Conservation (phyloP, 2,329 filamentous ascomycete species). For the Shiraia sp. region DNA sequence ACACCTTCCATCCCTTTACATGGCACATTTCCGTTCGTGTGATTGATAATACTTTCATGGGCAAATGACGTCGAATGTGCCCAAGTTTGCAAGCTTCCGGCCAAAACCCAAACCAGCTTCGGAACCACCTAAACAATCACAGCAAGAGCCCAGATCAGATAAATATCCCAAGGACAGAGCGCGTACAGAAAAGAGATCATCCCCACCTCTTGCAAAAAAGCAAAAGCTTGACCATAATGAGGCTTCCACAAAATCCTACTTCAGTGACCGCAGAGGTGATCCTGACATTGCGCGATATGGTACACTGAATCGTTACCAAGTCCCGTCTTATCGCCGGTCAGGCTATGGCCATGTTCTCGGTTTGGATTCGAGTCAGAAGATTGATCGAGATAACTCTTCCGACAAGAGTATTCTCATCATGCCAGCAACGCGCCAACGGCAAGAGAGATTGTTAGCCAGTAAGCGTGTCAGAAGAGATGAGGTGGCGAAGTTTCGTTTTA, state of each 20-base stretch:
- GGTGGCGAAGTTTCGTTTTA: conserved; percentile 30
- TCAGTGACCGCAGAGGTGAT: conserved; percentile 74
- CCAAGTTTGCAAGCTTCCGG: conserved; percentile 77
- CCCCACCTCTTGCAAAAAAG: conserved; percentile 35
- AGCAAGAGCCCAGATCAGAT: conserved; percentile 9
- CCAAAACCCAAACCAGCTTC: conserved; percentile 47
- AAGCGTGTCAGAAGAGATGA: conserved; percentile 23
- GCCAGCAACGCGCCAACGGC: conserved; percentile 46
- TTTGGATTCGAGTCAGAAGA: conserved; percentile 60
- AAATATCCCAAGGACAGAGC: conserved; percentile 8
- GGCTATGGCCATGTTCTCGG: conserved; percentile 75
- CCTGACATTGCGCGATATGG: conserved; percentile 75
- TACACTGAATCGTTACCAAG: conserved; percentile 68
- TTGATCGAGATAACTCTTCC: conserved; percentile 67
- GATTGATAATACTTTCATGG: too few species aligned
- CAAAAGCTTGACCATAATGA: conserved; percentile 4
- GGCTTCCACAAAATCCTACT: conserved; percentile 17
- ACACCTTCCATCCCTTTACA: background rate
- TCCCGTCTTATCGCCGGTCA: conserved; percentile 71
- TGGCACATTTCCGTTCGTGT: background rate
- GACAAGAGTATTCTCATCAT: conserved; percentile 50
- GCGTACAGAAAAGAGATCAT: conserved; percentile 22
- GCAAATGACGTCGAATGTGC: conserved; percentile 50
- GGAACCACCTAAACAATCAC: conserved; percentile 13
- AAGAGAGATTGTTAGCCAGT: conserved; percentile 50